Evolutionary conservation across 768 basidiomycete species (phyloP).

Genomic region (Vararia minispora): DNA sequence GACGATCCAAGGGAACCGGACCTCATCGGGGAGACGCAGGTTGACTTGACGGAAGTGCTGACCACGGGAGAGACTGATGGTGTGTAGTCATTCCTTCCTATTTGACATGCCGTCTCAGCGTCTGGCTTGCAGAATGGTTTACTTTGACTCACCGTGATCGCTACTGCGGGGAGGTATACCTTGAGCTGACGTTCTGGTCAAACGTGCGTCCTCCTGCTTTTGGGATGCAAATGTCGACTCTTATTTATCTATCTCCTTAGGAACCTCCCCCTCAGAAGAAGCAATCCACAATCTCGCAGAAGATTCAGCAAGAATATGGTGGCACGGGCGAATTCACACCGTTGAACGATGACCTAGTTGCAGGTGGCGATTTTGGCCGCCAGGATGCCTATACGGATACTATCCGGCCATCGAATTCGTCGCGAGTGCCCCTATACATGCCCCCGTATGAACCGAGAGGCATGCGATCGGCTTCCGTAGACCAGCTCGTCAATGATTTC

Average conservation of each 20-base stretch:
- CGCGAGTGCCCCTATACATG: conserved; percentile 53
- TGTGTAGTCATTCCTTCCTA: conserved; percentile 27
- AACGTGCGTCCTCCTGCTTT: conserved; percentile 44
- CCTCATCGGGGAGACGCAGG: conserved; percentile 83
- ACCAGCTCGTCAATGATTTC: conserved; percentile 52
- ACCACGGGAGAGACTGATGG: conserved; percentile 97
- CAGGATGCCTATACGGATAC: conserved; percentile 24
- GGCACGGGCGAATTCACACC: conserved; percentile 72
- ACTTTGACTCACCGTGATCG: conserved; percentile 82
- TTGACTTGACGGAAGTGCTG: conserved; percentile 82
- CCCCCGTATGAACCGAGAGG: conserved; percentile 58
- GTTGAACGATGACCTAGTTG: conserved; percentile 11
- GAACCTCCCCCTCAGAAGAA: conserved; percentile 75
- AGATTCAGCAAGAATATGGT: conserved; percentile 53
- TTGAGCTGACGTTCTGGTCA: conserved; percentile 96
- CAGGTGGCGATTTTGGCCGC: conserved; percentile 1
- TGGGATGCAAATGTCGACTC: neutral
- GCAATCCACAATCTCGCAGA: conserved; percentile 33
- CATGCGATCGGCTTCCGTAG: conserved; percentile 29
- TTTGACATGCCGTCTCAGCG: conserved; percentile 8
- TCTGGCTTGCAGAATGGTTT: conserved; percentile 74
- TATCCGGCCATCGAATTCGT: conserved; percentile 45
- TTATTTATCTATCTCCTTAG: conserved; percentile 25
- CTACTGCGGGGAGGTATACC: conserved; percentile 90
- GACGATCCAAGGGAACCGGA: conserved; percentile 94